Conservation (phyloP, 2,329 filamentous ascomycete species). For the Cordyceps pruinosa region DNA sequence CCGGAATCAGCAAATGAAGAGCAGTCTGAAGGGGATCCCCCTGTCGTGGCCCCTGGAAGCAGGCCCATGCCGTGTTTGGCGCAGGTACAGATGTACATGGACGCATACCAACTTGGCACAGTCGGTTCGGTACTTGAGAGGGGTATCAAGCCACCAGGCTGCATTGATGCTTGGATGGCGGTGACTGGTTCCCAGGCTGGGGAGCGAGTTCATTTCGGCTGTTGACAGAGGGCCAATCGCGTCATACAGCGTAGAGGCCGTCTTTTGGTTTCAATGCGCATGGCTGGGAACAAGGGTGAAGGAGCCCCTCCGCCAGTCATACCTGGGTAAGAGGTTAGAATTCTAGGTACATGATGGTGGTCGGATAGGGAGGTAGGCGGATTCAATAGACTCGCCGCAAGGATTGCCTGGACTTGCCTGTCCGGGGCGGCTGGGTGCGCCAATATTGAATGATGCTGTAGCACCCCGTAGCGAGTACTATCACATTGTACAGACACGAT, state of each 20-base stretch:
- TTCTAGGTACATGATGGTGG: no score
- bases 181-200: neutral
- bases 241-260: neutral
- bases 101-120: neutral
- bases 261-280: conserved; percentile 3
- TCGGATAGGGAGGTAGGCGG: no score
- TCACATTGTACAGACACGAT: neutral
- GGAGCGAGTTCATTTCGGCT: neutral
- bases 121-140: neutral
- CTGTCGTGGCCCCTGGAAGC: neutral
- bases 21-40: neutral
- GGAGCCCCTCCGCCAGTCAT: neutral
- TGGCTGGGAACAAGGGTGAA: neutral
- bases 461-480: neutral
- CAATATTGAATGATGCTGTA: neutral
- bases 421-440: no score
- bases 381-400: no score
- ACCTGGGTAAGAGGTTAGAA: no score
- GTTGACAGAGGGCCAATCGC: neutral
- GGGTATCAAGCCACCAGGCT: neutral
- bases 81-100: neutral
- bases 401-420: neutral
- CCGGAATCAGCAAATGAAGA: neutral
- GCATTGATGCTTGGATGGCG: neutral
- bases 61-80: neutral